Base-by-base conservation (phyloP, 2,329 filamentous ascomycete species). In the Penicillium psychrosexuale region DNA sequence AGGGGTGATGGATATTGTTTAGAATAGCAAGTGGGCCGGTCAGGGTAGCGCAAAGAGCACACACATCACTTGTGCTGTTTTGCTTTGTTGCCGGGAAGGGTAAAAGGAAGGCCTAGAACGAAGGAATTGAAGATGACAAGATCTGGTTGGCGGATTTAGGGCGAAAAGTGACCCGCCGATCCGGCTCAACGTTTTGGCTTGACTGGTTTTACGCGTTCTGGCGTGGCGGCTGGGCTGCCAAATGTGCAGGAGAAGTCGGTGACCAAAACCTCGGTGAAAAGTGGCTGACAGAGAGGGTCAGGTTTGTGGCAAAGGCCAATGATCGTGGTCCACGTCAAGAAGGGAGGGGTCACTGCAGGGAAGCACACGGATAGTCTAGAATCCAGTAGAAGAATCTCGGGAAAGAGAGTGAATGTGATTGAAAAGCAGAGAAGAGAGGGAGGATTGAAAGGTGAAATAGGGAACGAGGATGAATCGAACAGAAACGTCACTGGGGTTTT, bases 241-340 rank as follows among this genome's bases (percentile, higher is more conserved):
- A 57, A 51, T 46, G 43, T 33, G 44, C 58, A 61, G 59, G 59
- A 64, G 61, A 63, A 59, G 63, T 63, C 61, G 63, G 63, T 65
- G 62, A 63, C 62, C 61, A 58, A 59, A 53, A 60, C 57, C 58
- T 64, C 61, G 61, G 55, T 58, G 56, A 56, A 51, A 54, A 55
- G 60, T 62, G 61, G 61, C 61, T 63, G 53, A 60, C 58, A 60
- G 56, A 59, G 61, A 64, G 56, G 56, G 59, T 62, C 64, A 54
- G 56, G 59, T 57, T 60, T 52, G 53, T 51, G 52, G 55, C 40
- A 44, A 44, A 61, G 61, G 52, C 67, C 66, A 69, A 69, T 69
- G 56, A 61, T 34, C n/a, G 59, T 50, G 43, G 61, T 60, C 67
- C 66, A 69, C 67, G 66, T 69, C 67, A 67, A 59, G 62, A 43